Percentiles rank a stretch among this genome's conserved stretches.
These are phyloP conservation scores for Phialophora verrucosa DNA, from an alignment of 2,329 filamentous ascomycete species.

Conservation along the genomic window DNA sequence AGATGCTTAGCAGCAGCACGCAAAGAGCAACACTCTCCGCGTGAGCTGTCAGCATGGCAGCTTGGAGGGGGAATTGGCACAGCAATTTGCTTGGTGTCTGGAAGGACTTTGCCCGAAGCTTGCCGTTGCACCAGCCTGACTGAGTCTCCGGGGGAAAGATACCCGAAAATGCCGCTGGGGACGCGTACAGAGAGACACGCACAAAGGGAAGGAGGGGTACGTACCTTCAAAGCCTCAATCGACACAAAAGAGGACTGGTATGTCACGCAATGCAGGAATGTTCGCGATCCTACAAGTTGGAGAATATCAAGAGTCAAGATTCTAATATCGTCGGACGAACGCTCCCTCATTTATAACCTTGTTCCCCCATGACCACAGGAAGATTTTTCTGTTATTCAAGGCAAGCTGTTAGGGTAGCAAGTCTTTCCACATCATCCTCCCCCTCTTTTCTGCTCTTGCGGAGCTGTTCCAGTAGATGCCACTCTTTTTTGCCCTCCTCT, in stretches of 20 bases:
- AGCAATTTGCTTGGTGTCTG: neutral
- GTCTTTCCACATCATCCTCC: constrained; percentile 17
- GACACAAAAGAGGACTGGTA: constrained; percentile 5
- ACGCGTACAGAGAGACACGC: neutral
- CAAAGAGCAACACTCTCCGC: neutral
- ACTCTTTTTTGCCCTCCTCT: constrained; percentile 9
- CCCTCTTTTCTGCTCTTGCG: constrained; percentile 26
- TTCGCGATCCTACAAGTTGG: neutral
- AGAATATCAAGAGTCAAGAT: constrained; percentile 13
- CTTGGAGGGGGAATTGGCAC: neutral
- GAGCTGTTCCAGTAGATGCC: constrained; percentile 26
- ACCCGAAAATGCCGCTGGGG: constrained; percentile 5
- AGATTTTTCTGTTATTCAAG: constrained; percentile 15
- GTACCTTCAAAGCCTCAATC: constrained; percentile 25
- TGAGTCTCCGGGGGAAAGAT: constrained; percentile 2
- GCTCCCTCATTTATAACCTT: constrained; percentile 24
- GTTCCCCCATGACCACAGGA: constrained; percentile 8
- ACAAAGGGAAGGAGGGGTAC: constrained; percentile 12
- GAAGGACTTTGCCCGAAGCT: constrained; percentile 6
- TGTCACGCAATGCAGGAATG: neutral
- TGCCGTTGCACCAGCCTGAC: constrained; percentile 3
- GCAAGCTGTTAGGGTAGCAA: neutral
- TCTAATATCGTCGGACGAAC: constrained; percentile 26
- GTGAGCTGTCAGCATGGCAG: constrained; percentile 4
- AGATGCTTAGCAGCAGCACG: neutral